Base-by-base conservation (phyloP, 176 grass and related monocot genomes). In the Triticum monococcum region DNA sequence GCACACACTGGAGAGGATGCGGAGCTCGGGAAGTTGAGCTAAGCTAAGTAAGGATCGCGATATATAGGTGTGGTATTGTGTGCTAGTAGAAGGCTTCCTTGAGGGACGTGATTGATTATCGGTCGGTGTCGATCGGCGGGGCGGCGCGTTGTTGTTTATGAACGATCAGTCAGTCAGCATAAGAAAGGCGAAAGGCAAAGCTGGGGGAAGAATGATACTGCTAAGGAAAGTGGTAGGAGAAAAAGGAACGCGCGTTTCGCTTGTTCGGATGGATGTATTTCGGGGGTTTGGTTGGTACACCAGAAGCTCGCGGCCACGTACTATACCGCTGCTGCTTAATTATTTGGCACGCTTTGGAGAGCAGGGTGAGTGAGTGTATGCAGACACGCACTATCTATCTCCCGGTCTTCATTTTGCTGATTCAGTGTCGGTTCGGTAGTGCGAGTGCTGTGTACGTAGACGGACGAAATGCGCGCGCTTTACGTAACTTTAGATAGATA, bases 201-300 rank as follows among this genome's bases (percentile, higher is more conserved):
- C 31, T 9, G 28, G 26, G 41, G 48, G 33, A 4, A 28, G 32
- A 74, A 91, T 12, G 78, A 52, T 17, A 52, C 31, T 12, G 45
- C 81, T 26, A 48, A 48, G 81, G 68, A 87, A 91, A 71, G 85
- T 74, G 76, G 50, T n/a, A 37, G 63, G 14, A 85, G 81, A 52
- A 17, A 76, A 52, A 64, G 63, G 28, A 43, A 18, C 66, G 40
- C 17, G 38, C 80, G 80, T 69, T 10, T 72, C 41, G 60, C 22
- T 9, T 62, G 6, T 64, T 87, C 67, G 46, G 79, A 79, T 79
- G 66, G 4, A 4, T 59, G 20, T 63, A 59, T 78, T 16, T 57
- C 32, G 35, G 60, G 60, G 35, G 6, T 46, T 67, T 11, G 45
- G 77, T 81, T 66, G 69, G 60, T 74, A 18, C 63, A 69, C 57